These are phyloP conservation scores for Kickxella alabastrina DNA, from an alignment of 192 early-diverging fungal genomes.

Conservation along the genomic window DNA sequence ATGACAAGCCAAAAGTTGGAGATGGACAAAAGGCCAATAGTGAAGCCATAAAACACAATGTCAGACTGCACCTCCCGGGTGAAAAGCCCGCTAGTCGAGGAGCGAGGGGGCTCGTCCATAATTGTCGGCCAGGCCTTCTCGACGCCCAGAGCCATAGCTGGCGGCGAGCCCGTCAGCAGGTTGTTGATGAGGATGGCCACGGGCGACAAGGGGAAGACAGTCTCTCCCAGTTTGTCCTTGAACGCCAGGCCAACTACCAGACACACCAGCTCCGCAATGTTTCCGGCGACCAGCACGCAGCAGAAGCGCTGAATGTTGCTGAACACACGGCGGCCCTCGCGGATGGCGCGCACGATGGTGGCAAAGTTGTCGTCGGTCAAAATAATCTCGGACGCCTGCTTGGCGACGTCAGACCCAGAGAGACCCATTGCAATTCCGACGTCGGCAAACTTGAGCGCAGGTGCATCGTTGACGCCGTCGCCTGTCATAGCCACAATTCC, in stretches of 20 bases:
- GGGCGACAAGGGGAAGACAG: slow-evolving; percentile 74
- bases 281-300: slow-evolving; percentile 68
- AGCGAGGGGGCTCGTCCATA: slow-evolving; percentile 71
- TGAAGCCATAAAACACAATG: slow-evolving; percentile 64
- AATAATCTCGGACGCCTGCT: slow-evolving; percentile 84
- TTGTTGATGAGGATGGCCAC: slow-evolving; percentile 80
- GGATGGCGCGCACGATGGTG: slow-evolving; percentile 72
- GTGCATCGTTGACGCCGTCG: slow-evolving; percentile 81
- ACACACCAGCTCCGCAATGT: slow-evolving; percentile 72
- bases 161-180: slow-evolving; percentile 74
- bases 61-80: slow-evolving; percentile 62
- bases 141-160: slow-evolving; percentile 73
- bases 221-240: slow-evolving; percentile 53
- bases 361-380: slow-evolving; percentile 79
- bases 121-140: slow-evolving; percentile 61
- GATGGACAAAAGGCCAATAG: slow-evolving; percentile 63
- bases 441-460: slow-evolving; percentile 72
- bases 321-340: slow-evolving; percentile 78
- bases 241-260: slow-evolving; percentile 72
- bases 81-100: slow-evolving; percentile 62
- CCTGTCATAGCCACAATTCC: slow-evolving; percentile 88
- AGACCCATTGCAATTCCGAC: slow-evolving; percentile 72
- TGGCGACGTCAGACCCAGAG: slow-evolving; percentile 71
- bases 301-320: slow-evolving; percentile 72
- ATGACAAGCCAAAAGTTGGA: slow-evolving; percentile 62